These are phyloP conservation scores for Podospora comata DNA, from an alignment of 495 filamentous ascomycete genomes.

Conservation along the genomic window DNA sequence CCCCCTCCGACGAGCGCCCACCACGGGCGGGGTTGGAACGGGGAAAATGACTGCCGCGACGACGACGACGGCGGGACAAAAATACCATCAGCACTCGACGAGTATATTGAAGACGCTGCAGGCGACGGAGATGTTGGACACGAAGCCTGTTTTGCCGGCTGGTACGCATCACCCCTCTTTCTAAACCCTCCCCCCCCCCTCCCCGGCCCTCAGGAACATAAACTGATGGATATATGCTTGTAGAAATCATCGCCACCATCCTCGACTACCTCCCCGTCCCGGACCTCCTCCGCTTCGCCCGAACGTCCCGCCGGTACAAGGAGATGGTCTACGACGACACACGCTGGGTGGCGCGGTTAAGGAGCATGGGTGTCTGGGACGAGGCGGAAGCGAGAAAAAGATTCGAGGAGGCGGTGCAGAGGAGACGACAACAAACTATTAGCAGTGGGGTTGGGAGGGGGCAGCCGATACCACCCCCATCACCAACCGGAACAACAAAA, in stretches of 20 bases:
- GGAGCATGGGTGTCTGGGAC: slow-evolving; percentile 88
- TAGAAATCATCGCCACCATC: slow-evolving; percentile 81
- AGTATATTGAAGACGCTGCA: slow-evolving; percentile 72
- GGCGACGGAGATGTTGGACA: slow-evolving; percentile 70
- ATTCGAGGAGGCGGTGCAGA: slow-evolving; percentile 67
- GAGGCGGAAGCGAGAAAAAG: slow-evolving; percentile 78
- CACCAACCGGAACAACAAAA: slow-evolving; percentile 25
- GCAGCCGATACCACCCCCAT: not conserved
- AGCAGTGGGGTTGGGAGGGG: slow-evolving; percentile 16
- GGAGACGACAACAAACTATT: slow-evolving; percentile 53
- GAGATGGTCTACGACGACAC: slow-evolving; percentile 99
- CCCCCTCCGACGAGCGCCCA: slow-evolving; percentile 2
- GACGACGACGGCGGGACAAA: not conserved
- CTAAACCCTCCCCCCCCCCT: not conserved
- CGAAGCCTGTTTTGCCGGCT: slow-evolving; percentile 73
- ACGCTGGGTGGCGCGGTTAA: slow-evolving; percentile 82
- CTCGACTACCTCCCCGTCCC: slow-evolving; percentile 82
- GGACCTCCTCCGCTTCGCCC: slow-evolving; percentile 83
- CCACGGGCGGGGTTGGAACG: not conserved
- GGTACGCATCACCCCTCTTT: slow-evolving; percentile 47
- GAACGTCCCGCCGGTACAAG: slow-evolving; percentile 79
- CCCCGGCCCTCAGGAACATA: not conserved
- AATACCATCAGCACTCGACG: slow-evolving; percentile 8
- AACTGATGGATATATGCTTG: not conserved
- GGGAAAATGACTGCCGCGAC: not conserved